These are phyloP conservation scores for Nasturtium officinale DNA, from an alignment of 345 rosid species.

Conservation along the genomic window DNA sequence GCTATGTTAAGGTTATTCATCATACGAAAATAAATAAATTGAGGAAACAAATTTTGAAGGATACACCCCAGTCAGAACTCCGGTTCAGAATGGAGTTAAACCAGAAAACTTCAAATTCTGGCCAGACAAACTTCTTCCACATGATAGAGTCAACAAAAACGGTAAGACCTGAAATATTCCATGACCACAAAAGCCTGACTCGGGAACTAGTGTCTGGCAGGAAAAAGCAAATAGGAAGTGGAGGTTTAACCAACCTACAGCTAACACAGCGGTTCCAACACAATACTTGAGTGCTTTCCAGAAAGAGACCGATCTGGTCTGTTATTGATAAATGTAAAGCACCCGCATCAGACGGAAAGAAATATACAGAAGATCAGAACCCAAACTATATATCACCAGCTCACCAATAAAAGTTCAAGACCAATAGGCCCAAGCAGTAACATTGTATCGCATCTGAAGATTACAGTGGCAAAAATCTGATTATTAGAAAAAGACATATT, in stretches of 20 bases:
- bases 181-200: slow-evolving; percentile 35
- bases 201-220: slow-evolving; percentile 20
- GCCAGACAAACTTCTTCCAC: slow-evolving; percentile 90
- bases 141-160: slow-evolving; percentile 77
- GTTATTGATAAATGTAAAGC: slow-evolving; percentile 43
- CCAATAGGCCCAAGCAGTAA: slow-evolving; percentile 83
- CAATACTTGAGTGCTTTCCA: slow-evolving; percentile 67
- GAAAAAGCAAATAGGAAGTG: slow-evolving; percentile 10
- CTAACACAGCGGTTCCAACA: slow-evolving; percentile 55
- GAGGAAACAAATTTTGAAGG: slow-evolving; percentile 47
- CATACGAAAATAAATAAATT: slow-evolving; percentile 2
- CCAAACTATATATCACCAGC: slow-evolving; percentile 33
- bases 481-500: slow-evolving; percentile 35
- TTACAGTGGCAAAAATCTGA: slow-evolving; percentile 70
- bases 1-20: background rate
- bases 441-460: slow-evolving; percentile 87
- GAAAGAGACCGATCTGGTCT: slow-evolving; percentile 78
- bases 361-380: slow-evolving; percentile 21
- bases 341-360: slow-evolving; percentile 42
- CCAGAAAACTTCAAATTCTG: slow-evolving; percentile 97
- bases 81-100: slow-evolving; percentile 94
- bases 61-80: slow-evolving; percentile 99
- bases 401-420: slow-evolving; percentile 79
- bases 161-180: slow-evolving; percentile 70
- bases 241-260: slow-evolving; percentile 58